Evolutionary conservation across 805 yeast species (phyloP), one percentile per base, ranked within the genome.

Genomic region (Suhomyces kilbournensis): DNA sequence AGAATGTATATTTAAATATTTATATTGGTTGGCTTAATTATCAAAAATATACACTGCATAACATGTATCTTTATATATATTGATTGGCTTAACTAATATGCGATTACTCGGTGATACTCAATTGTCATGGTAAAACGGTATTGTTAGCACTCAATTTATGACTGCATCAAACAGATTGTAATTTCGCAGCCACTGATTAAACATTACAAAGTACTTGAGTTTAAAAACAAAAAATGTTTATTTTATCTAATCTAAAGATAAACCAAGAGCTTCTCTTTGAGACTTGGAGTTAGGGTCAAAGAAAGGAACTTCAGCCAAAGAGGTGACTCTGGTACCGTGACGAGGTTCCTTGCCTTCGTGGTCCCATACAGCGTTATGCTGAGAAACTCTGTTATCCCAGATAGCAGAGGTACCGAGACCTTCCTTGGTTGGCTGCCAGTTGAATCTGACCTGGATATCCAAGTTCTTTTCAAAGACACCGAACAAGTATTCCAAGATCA

Each of bases 361-460:
- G 58, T 79, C 84, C 68, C 76, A 71, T n/a, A 80, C 75, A 10
- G 84, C 83, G 52, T 70, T 68, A 67, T 83, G 88, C 51, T 74
- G 74, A 22, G 82, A 71, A 49, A 79, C 61, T 63, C 86, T 70
- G 71, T 82, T 83, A 59, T 83, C 86, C 86, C 86, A 82, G 35
- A 82, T 59, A 7, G 83, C 86, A 39, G 81, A 70, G 30, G 55
- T 50, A 20, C 59, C 59, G 47, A 54, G 48, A 12, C 59, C 59
- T 39, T 50, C 47, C 44, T 51, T 49, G 23, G 59, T 53, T 10
- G 60, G 57, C 44, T 53, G 52, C 60, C 60, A 57, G 56, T 56
- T 56, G 55, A 57, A 57, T 50, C 60, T 53, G 42, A 57, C 60
- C 35, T 58, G 61, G 35, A 58, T 58, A 44, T 58, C 61, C 54